These are phyloP conservation scores for Verticillium nonalfalfae DNA, from an alignment of 2,329 filamentous ascomycete genomes.

Conservation along the genomic window DNA sequence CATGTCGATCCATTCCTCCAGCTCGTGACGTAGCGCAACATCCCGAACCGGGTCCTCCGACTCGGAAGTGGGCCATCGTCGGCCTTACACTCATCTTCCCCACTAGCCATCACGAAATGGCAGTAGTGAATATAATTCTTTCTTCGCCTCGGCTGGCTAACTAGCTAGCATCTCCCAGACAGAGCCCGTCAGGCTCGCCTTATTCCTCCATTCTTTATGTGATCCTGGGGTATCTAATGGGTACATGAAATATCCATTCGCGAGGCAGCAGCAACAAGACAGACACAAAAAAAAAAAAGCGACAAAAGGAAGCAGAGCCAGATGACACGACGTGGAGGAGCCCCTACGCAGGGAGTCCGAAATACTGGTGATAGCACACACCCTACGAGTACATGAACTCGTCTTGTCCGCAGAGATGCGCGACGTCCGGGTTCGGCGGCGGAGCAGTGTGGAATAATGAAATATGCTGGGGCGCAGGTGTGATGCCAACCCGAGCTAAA, in stretches of 20 bases:
- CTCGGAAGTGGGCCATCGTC: no score
- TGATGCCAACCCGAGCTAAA: constrained; percentile 1
- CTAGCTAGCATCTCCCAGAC: background rate
- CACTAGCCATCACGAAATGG: no score
- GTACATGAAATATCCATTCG: background rate
- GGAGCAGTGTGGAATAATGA: background rate
- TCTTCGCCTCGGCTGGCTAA: background rate
- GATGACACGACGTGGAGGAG: background rate
- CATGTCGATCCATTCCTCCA: no score
- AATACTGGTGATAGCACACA: no score
- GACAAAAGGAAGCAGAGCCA: background rate
- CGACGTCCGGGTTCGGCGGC: no score
- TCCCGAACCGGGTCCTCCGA: no score
- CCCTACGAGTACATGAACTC: no score
- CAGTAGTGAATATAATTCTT: background rate
- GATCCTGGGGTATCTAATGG: background rate
- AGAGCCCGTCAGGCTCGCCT: background rate
- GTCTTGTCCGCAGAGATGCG: no score
- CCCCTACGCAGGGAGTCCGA: no score
- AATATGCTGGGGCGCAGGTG: background rate
- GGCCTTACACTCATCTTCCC: no score
- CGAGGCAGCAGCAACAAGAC: background rate
- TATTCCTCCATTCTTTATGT: background rate
- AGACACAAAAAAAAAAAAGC: background rate
- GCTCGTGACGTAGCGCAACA: no score